These are phyloP conservation scores for Cyclanthera cordifolia DNA, from an alignment of 306 rosid genomes.

Conservation along the genomic window DNA sequence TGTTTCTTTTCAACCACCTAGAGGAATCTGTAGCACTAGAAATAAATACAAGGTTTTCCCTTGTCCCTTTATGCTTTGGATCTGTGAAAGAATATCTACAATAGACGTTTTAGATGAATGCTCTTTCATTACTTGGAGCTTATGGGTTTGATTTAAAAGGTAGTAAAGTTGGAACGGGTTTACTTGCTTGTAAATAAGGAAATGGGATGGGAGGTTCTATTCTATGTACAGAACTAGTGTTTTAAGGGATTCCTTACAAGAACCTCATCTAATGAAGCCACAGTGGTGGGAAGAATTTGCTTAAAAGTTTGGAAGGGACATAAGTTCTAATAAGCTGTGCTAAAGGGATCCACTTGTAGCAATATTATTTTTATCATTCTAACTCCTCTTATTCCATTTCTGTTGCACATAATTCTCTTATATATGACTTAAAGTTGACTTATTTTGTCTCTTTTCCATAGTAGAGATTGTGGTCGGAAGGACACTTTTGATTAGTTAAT, in stretches of 20 bases:
- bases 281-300: not conserved
- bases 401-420: slow-evolving; percentile 3
- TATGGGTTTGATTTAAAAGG: not conserved
- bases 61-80: not conserved
- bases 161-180: not conserved
- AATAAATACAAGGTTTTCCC: not conserved
- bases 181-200: not conserved
- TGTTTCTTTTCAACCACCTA: not conserved
- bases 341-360: slow-evolving; percentile 1
- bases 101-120: not conserved
- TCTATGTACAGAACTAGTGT: not conserved
- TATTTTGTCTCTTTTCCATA: not conserved
- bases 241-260: not conserved
- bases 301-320: not conserved
- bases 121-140: not conserved
- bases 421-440: not conserved
- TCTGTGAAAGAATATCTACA: not conserved
- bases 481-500: not conserved
- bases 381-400: not conserved
- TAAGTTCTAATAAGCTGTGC: not conserved
- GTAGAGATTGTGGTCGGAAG: not conserved
- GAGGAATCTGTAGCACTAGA: not conserved
- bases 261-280: not conserved
- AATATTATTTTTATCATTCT: not conserved
- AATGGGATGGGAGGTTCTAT: not conserved